Percentiles rank a stretch among this genome's conserved stretches.
These are phyloP conservation scores for Colletotrichum cordylinicola DNA, from an alignment of 2,329 filamentous ascomycete genomes.

Conservation along the genomic window DNA sequence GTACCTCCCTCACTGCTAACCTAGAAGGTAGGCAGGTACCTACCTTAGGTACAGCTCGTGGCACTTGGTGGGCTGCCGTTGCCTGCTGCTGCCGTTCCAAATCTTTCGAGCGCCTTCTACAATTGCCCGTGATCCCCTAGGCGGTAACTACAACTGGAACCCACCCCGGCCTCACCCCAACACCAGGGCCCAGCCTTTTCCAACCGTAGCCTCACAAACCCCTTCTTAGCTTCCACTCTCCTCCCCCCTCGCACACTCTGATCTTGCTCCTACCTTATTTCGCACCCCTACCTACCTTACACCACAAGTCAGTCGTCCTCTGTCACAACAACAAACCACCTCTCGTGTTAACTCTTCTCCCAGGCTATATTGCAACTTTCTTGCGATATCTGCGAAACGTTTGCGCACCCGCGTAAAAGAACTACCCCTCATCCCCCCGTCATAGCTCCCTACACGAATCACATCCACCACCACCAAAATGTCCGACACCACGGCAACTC, in stretches of 20 bases:
- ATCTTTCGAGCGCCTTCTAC: conserved; percentile 24
- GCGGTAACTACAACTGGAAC: conserved; percentile 14
- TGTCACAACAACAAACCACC: not conserved
- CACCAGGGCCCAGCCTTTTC: conserved; percentile 17
- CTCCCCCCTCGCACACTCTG: not conserved
- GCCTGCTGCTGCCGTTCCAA: not conserved
- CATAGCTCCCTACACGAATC: conserved; percentile 20
- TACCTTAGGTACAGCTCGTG: not conserved
- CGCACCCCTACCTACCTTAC: not conserved
- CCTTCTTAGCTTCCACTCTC: conserved; percentile 1
- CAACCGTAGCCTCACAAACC: conserved; percentile 17
- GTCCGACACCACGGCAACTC: conserved; percentile 34
- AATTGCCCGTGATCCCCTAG: conserved; percentile 22
- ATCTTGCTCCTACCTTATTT: not conserved
- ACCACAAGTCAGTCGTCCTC: not conserved
- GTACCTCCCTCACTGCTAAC: not conserved
- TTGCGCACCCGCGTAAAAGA: conserved; percentile 14
- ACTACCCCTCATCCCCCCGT: conserved; percentile 20
- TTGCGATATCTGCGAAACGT: conserved; percentile 7
- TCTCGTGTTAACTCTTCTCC: not conserved
- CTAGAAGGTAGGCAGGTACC: not conserved
- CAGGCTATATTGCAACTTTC: not conserved
- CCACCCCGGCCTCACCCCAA: conserved; percentile 17
- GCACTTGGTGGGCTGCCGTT: conserved; percentile 7
- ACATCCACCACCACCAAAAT: conserved; percentile 25